Base-by-base conservation (phyloP, 148 eudicot species). In the Silene uniflora region DNA sequence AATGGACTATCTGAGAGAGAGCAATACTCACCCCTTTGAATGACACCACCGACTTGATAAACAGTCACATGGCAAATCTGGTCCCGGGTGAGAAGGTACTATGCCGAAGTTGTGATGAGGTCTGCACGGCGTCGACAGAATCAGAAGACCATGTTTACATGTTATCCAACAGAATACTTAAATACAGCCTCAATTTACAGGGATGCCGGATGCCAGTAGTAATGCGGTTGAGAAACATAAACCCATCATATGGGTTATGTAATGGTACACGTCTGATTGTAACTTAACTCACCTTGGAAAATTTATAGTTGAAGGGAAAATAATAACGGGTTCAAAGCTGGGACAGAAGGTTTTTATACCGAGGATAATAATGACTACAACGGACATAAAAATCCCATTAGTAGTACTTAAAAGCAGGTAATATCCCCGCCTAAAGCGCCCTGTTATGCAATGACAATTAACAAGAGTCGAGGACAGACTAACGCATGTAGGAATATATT, bases 161-260 rank as follows among this genome's bases (percentile, higher is more conserved):
- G 7, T 4, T 74, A 74, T 7, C 21, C 69, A 3, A 62, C 68
- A 0, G 39, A 62, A 44, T 74, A 74, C 29, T 18, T 73, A 3
- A 73, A 73, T n/a, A n/a, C 7, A 44, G 29, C 2, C 10, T 74
- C 3, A 61, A 61, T 0, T 3, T 72, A 17, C 65, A 24, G 7
- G 60, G 76, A 0, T 9, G 62, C 7, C 78, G 29, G 2, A 27
- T 27, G 2, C 64, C 56, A 0, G 39, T 52, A 0, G 64, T 75
- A 1, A 75, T 75, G 72, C 52, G 66, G 2, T 19, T 75, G 3
- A 54, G 72, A 12, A 75, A 66, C 49, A 67, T 75, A 9, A 75
- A 66, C 35, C 78, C 78, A 1, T 52, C 72, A 17, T 49, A 52
- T 4, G 78, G 78, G 3, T 19, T 75, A 27, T 67, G 62, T 49